A percentile compares a stretch with the other conserved stretches of the same genome.
Evolutionary conservation across 331 rosid species (phyloP).

Genomic region (Pyracantha coccinea): DNA sequence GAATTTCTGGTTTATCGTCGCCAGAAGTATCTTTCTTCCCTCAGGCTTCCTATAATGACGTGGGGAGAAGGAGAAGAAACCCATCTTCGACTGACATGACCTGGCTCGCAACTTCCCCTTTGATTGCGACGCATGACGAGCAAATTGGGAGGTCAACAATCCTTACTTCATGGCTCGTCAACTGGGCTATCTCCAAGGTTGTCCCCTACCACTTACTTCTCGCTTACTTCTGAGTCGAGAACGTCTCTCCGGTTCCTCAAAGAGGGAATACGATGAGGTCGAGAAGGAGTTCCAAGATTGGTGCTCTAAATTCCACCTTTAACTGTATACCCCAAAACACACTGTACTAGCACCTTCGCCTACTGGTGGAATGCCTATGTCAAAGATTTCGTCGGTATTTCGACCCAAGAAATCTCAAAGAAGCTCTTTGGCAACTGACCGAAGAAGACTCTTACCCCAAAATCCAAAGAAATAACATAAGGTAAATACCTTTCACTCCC

Average conservation of each 20-base stretch:
- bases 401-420: rapidly evolving
- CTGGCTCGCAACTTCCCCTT: rapidly evolving
- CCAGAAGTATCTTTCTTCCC: too few relatives aligned
- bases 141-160: rapidly evolving
- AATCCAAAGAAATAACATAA: too few relatives aligned
- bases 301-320: too few relatives aligned
- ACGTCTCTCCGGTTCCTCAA: rapidly evolving
- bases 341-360: too few relatives aligned
- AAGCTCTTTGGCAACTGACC: rapidly evolving
- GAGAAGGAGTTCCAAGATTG: rapidly evolving
- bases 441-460: rapidly evolving
- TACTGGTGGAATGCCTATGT: too few relatives aligned
- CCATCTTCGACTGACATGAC: rapidly evolving
- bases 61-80: too few relatives aligned
- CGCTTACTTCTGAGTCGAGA: rapidly evolving
- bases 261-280: rapidly evolving
- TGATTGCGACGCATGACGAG: rapidly evolving
- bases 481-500: too few relatives aligned
- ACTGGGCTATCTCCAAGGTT: rapidly evolving
- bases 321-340: rapidly evolving
- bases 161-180: too few relatives aligned
- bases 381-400: too few relatives aligned
- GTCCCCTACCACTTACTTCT: rapidly evolving
- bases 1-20: rapidly evolving
- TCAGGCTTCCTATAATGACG: rapidly evolving